Conservation (phyloP, 75 land plant species). For the Pinus albicaulis region DNA sequence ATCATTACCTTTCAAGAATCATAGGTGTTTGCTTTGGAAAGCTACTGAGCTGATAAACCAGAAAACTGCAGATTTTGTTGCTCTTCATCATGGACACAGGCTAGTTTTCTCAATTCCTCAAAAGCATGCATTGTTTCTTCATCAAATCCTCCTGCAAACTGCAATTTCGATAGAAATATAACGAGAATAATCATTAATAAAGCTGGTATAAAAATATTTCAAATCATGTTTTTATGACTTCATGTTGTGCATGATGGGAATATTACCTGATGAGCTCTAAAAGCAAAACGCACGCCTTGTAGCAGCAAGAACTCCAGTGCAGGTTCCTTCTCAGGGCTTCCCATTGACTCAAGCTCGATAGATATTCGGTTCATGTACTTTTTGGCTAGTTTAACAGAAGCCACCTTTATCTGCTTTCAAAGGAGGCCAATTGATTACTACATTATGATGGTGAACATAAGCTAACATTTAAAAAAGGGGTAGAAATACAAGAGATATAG, state of each 20-base stretch:
- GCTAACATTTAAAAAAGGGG: neutral
- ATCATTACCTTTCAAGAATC: too few relatives aligned
- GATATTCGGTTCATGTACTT: conserved; percentile 70
- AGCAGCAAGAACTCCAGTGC: conserved; percentile 58
- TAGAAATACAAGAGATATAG: neutral
- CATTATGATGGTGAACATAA: neutral
- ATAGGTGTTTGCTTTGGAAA: too few relatives aligned
- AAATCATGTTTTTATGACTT: neutral
- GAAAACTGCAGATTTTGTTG: neutral
- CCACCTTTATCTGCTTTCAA: conserved; percentile 54
- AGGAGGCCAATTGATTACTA: neutral
- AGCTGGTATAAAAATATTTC: neutral
- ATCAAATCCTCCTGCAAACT: conserved; percentile 98
- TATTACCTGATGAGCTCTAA: conserved; percentile 77
- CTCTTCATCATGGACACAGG: conserved; percentile 2
- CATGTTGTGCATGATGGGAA: neutral
- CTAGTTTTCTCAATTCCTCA: conserved; percentile 69
- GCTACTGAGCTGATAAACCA: too few relatives aligned
- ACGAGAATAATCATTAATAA: neutral
- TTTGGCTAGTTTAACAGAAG: conserved; percentile 67
- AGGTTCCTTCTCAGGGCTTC: conserved; percentile 54
- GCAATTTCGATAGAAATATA: neutral
- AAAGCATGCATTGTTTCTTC: conserved; percentile 89
- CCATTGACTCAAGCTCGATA: conserved; percentile 46
- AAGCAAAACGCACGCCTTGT: conserved; percentile 80